Base-by-base conservation (phyloP, 768 basidiomycete genomes). In the Myochromella boudieri region DNA sequence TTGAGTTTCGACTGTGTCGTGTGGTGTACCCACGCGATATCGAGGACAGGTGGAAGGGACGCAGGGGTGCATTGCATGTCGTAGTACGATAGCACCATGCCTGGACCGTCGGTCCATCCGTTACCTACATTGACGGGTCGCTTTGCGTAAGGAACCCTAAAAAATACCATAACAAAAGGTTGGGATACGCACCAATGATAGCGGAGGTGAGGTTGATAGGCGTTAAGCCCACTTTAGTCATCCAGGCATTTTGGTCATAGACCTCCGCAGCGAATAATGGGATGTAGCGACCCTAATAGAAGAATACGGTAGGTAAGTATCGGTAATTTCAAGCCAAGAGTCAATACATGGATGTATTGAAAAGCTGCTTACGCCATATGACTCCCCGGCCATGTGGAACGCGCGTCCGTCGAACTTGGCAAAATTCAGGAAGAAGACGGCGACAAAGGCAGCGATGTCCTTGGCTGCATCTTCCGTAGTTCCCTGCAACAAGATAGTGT, bases 211-310 rank as follows among this genome's bases (percentile, higher is more conserved):
- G 68, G 60, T 91, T 90, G 52, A 91, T 56, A 53, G 71, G 55
- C 64, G 76, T 50, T 74, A 84, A 12, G 60, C 76, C 85, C 8
- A 68, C 78, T n/a, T 72, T 62, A 31, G 70, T 62, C 8, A 85
- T 69, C 22, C 69, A 60, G 37, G 63, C 56, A 61, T 93, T 91
- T 54, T 84, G 80, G 63, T 92, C 90, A 39, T 83, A 78, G 9
- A 92, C 81, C 25, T 84, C 82, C 12, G 85, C 76, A 0, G 88
- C 90, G 52, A 92, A 92, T 1, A 86, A 67, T 0, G 84, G 86
- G 1, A 88, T 68, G 56, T 87, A 86, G 9, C 82, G 78, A 4
- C 85, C 84, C 85, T 85, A 42, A 8, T 29, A 29, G 8, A 29
- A 8, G 28, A 8, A 8, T 29, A 8, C 14, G 28, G 28, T 29